Percentiles rank a stretch among this genome's conserved stretches.
Evolutionary conservation across 2,329 filamentous ascomycete genomes (phyloP).

Genomic region (Plectosphaerella sp.): DNA sequence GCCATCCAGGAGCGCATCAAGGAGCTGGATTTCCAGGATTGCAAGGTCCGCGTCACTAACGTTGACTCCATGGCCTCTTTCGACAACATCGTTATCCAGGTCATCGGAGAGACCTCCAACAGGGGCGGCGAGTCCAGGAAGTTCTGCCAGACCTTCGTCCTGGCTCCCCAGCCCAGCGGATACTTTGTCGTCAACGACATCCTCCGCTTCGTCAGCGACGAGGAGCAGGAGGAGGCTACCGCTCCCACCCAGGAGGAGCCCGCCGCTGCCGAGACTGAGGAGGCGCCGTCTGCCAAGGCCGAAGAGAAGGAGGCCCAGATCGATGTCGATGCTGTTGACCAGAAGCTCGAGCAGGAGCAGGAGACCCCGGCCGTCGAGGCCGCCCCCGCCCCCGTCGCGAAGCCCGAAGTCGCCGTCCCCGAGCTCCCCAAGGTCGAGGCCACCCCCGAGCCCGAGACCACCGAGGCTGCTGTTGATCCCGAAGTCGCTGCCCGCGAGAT

Average conservation of each 20-base stretch:
- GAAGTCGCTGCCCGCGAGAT: conserved; percentile 49
- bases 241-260: conserved; percentile 33
- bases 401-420: conserved; percentile 60
- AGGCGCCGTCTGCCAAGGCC: conserved; percentile 19
- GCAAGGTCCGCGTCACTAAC: conserved; percentile 97
- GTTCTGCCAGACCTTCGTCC: conserved; percentile 96
- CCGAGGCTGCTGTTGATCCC: conserved; percentile 31
- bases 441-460: conserved; percentile 28
- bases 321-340: conserved; percentile 22
- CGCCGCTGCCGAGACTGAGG: conserved; percentile 26
- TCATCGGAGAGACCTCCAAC: conserved; percentile 97
- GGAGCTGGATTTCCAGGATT: conserved; percentile 89
- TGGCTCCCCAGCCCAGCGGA: conserved; percentile 91
- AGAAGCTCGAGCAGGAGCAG: conserved; percentile 12
- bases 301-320: conserved; percentile 26
- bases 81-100: conserved; percentile 93
- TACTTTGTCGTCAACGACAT: conserved; percentile 99
- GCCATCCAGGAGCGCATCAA: conserved; percentile 93
- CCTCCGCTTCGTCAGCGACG: conserved; percentile 86
- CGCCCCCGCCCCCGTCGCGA: conserved; percentile 61
- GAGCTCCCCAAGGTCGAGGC: conserved; percentile 16
- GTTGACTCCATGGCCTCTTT: conserved; percentile 93
- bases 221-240: conserved; percentile 67
- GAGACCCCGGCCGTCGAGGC: conserved; percentile 32
- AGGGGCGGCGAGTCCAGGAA: conserved; percentile 87